Base-by-base conservation (phyloP, 2,329 filamentous ascomycete species). In the Cryphonectria parasitica region DNA sequence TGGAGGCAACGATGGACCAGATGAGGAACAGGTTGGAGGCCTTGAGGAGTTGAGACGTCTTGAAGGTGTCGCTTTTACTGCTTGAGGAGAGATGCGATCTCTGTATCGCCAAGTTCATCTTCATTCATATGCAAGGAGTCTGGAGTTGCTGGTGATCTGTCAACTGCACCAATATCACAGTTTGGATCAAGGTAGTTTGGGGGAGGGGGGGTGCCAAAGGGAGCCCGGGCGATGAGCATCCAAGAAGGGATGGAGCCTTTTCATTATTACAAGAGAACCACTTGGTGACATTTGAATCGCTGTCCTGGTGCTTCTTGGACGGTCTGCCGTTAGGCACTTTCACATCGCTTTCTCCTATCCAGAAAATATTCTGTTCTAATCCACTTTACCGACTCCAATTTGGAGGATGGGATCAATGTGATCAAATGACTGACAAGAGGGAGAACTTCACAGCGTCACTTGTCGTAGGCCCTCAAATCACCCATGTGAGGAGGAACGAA, bases 11-110 rank as follows among this genome's bases (percentile, higher is more conserved):
- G 84, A 89, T 98, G 83, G 92, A 94, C 76, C 92, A 97, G 84
- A 98, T 98, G 96, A 87, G 95, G 79, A 94, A 94, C 75, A 87
- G 95, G 64, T 81, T 99, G 76, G 94, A 98, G 83, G 95, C 95
- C 49, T 82, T 98, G 78, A 92, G 96, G 87, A 98, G 94, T 81
- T 97, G 80, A 75, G 61, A 45, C 31, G 25, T 56, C 22, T 28
- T n/a, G 31, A 8, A n/a, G 34, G 39, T 17, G 41, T 31, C 34
- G 34, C 45, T 41, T 17, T 43, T 39, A 34, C 13, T 31, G 41
- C 19, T 22, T 56, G 34, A 25, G 17, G 25, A 34, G 58, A 17
- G 67, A 31, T n/a, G 19, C 28, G 3, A 49, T 69, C 39, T 39
- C 49, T 34, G 49, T 43, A 19, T 64, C 52, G 64, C 60, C 25